Base-by-base conservation (phyloP, 1,284 basidiomycete species). In the Ceratobasidium sp. region DNA sequence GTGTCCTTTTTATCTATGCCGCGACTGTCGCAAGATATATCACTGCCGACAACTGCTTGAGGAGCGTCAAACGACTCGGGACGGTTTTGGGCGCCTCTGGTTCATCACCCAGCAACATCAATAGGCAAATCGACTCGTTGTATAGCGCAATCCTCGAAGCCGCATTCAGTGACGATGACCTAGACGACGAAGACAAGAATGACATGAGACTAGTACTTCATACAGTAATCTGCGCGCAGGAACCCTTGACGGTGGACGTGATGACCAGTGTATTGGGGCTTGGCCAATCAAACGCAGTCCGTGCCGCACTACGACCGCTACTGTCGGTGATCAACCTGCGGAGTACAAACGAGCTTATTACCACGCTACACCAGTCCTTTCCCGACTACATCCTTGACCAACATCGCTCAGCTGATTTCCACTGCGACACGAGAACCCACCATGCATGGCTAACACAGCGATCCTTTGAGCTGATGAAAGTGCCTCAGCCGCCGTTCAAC, bases 1-100 rank as follows among this genome's bases (percentile, higher is more conserved):
- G 65, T 22, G 44, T 29, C 11, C 66, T 68, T 3, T 68, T 68
- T 46, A 68, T 68, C 29, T 49, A 49, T 13, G 46, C 46, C 46
- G 46, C 46, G 3, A 49, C 46, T 15, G 46, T 49, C 15, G 46
- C 52, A 54, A 15, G 66, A 13, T 68, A 54, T 56, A 68, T 68
- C 15, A 13, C 11, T 3, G 17, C 29, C 17, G 49, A 56, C 22
- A 43, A 54, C 5, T 68, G 9, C 51, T 68, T 11, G 51, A 40
- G 5, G 25, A 11, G 29, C 11, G 19, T 13, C 46, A 49, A 49
- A 15, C 52, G 52, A 54, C 52, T 54, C n/a, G 11, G 22, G 22
- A 9, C 9, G 1, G 22, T 54, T 22, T 22, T 54, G 3, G 52
- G n/a, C 1, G 22, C 22, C 1, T 25, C 52, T 1, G n/a, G 17